Percentiles rank a stretch among this genome's conserved stretches.
Conservation (phyloP, 2,329 filamentous ascomycete species). For the Alternaria ventricosa region DNA sequence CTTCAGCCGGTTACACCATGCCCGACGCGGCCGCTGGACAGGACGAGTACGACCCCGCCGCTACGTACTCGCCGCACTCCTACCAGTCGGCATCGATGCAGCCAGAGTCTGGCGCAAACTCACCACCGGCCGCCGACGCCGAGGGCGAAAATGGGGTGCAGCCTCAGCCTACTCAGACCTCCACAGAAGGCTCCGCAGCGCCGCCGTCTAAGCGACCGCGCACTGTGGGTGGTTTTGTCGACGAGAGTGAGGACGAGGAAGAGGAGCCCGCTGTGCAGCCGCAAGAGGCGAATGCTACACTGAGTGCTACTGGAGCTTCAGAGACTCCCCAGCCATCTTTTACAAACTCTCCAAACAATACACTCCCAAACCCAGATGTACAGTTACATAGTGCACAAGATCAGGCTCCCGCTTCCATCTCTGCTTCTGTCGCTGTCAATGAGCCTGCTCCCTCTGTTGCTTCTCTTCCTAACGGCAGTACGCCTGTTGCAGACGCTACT, state of each 20-base stretch:
- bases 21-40: slow-evolving; percentile 53
- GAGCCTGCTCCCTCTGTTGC: slow-evolving; percentile 58
- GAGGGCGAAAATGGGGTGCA: slow-evolving; percentile 33
- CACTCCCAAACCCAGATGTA: slow-evolving; percentile 63
- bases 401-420: slow-evolving; percentile 52
- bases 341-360: slow-evolving; percentile 64
- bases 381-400: slow-evolving; percentile 65
- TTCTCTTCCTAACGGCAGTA: slow-evolving; percentile 57
- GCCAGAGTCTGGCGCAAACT: slow-evolving; percentile 37
- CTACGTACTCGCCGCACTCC: slow-evolving; percentile 33
- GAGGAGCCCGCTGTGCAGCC: slow-evolving; percentile 56
- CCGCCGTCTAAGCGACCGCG: slow-evolving; percentile 54
- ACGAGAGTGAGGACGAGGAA: slow-evolving; percentile 67
- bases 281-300: slow-evolving; percentile 55
- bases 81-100: slow-evolving; percentile 36
- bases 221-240: slow-evolving; percentile 67
- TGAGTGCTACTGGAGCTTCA: slow-evolving; percentile 57
- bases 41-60: slow-evolving; percentile 50
- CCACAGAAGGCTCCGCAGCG: slow-evolving; percentile 38
- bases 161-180: slow-evolving; percentile 23
- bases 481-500: slow-evolving; percentile 46
- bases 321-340: slow-evolving; percentile 60
- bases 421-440: slow-evolving; percentile 49
- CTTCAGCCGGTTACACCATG: slow-evolving; percentile 48
- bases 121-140: slow-evolving; percentile 27